Conservation (phyloP, 306 rosid species). For the Inga leiocalycina region DNA sequence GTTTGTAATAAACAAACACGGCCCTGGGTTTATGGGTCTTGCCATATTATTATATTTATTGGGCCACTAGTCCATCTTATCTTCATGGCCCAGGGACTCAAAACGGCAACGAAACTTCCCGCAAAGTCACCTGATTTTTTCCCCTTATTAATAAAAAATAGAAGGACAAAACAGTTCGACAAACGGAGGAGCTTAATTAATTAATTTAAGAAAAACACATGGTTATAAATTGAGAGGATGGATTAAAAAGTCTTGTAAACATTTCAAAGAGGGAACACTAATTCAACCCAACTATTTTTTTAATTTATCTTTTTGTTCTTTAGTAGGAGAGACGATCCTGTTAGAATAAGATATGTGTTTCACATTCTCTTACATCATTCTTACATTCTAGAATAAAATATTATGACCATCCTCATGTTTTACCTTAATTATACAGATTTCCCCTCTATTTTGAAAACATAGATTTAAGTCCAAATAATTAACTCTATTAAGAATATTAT, state of each 20-base stretch:
- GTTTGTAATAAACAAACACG: neutral
- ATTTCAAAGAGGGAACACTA: neutral
- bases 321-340: neutral
- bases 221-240: neutral
- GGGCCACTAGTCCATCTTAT: neutral
- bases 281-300: neutral
- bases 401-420: no score
- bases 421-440: no score
- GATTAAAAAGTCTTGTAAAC: neutral
- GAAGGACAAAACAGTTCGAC: neutral
- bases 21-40: neutral
- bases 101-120: neutral
- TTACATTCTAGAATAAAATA: neutral
- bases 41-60: neutral
- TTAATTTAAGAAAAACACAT: neutral
- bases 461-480: no score
- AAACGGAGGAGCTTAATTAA: neutral
- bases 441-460: no score
- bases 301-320: neutral
- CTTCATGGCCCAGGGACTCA: neutral
- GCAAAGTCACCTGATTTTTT: neutral
- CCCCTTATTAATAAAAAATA: neutral
- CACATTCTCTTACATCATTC: neutral
- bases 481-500: no score
- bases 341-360: neutral